Base-by-base conservation (phyloP, 2,329 filamentous ascomycete genomes). In the Ascochyta clinopodiicola region DNA sequence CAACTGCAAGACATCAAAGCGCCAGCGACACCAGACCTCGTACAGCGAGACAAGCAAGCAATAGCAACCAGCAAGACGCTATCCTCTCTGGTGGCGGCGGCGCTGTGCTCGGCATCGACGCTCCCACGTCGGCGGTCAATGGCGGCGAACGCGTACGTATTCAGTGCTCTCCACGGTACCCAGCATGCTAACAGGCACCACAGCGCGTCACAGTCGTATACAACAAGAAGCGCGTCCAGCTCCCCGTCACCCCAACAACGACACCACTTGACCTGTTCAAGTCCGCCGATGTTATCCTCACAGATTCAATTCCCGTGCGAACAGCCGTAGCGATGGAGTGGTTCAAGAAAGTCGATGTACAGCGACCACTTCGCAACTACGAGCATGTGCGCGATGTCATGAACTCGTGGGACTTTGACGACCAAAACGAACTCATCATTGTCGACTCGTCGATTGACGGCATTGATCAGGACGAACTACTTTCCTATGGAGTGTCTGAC, bases 331-430 rank as follows among this genome's bases (percentile, higher is more conserved):
- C 97, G 10, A 76, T 92, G 17, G 94, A 98, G 74, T 86, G 84
- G 19, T 97, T 92, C 72, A 79, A 82, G 19, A 83, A 87, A 39
- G 82, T 95, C 1, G 91, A 91, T 27, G 81, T 98, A 2, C 90
- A 96, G 73, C 86, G 94, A 35, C 89, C 90, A 0, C 78, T 98
- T 24, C 88, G 94, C 36, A 88, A 87, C 35, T 97, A 96, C 71
- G 94, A 98, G 77, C 86, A 86, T 59, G 84, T 98, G 29, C 86
- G 91, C 56, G 91, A 96, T 67, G 85, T 96, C 21, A 85, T 97
- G 83, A 96, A 96, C 73, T 96, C 92, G 0, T 98, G 94, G 94
- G 91, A 96, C 57, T 81, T 83, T 38, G 92, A 96, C 72, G 81
- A 83, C 2, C 88, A 92, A 64, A 95, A 96, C 67, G 81, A 84